A percentile compares a stretch with the other conserved stretches of the same genome.
phyloP scores from a whole-genome alignment of 768 basidiomycete genomes.

The Russula sp. region DNA sequence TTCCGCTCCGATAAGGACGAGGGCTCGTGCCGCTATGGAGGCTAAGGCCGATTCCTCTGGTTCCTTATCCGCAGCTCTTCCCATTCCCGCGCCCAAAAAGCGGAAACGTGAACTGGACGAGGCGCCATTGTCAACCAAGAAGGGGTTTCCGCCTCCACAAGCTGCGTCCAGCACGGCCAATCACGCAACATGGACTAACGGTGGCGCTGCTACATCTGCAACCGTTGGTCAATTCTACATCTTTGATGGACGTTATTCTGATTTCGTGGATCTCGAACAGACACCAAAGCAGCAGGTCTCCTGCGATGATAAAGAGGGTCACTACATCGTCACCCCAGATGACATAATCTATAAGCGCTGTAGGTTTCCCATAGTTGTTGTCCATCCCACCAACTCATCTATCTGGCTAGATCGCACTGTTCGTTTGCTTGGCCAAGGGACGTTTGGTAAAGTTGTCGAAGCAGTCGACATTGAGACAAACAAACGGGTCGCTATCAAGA shows the following conservation, averaged over 20 bases:
- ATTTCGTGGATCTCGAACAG: slow-evolving; percentile 39
- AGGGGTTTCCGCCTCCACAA: slow-evolving; percentile 50
- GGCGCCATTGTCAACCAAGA: slow-evolving; percentile 69
- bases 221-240: slow-evolving; percentile 52
- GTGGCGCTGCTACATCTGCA: slow-evolving; percentile 59
- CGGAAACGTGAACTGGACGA: slow-evolving; percentile 75
- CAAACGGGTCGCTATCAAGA: slow-evolving; percentile 91
- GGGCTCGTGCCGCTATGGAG: slow-evolving; percentile 83
- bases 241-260: slow-evolving; percentile 35
- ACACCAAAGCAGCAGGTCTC: slow-evolving; percentile 63
- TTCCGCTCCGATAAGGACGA: slow-evolving; percentile 75
- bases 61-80: slow-evolving; percentile 58
- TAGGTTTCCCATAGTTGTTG: slow-evolving; percentile 40
- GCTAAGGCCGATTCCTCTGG: slow-evolving; percentile 71
- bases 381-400: slow-evolving; percentile 12
- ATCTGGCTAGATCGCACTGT: slow-evolving; percentile 80
- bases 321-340: slow-evolving; percentile 92
- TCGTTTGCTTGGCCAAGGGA: slow-evolving; percentile 90
- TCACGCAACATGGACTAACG: slow-evolving; percentile 65
- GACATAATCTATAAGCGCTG: slow-evolving; percentile 86
- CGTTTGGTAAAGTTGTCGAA: slow-evolving; percentile 98
- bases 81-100: slow-evolving; percentile 76
- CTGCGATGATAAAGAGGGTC: slow-evolving; percentile 98
- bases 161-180: slow-evolving; percentile 49
- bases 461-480: slow-evolving; percentile 77